Evolutionary conservation across 2,329 filamentous ascomycete genomes (phyloP).

Genomic region (Fusarium clavum): DNA sequence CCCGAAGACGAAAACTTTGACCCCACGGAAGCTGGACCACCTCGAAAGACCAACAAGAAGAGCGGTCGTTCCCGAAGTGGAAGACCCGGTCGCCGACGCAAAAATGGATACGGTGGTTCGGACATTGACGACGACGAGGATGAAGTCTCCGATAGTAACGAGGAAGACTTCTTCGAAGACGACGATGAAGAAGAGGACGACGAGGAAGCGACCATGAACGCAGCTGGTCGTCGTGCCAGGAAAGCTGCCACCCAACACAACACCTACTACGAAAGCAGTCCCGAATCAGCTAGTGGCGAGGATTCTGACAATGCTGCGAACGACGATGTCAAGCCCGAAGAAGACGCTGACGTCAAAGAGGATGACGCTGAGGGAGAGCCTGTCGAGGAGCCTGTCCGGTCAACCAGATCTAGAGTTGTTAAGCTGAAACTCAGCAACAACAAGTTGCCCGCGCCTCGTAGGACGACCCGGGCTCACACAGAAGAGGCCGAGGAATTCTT

Average conservation of each 20-base stretch:
- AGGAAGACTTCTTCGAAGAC: constrained; percentile 61
- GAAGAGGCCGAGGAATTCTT: constrained; percentile 67
- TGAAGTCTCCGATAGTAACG: constrained; percentile 64
- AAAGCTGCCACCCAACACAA: constrained; percentile 59
- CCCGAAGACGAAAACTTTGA: constrained; percentile 75
- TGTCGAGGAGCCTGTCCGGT: constrained; percentile 37
- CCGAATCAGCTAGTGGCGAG: constrained; percentile 41
- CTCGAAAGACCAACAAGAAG: constrained; percentile 58
- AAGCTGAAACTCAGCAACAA: constrained; percentile 58
- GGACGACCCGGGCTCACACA: constrained; percentile 65
- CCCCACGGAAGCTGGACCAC: constrained; percentile 58
- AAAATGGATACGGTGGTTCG: constrained; percentile 65
- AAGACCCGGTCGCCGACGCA: constrained; percentile 52
- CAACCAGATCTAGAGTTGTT: constrained; percentile 55
- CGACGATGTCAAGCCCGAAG: constrained; percentile 45
- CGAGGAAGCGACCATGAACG: constrained; percentile 57
- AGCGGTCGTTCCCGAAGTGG: constrained; percentile 54
- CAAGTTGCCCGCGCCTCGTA: constrained; percentile 53
- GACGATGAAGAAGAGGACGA: constrained; percentile 60
- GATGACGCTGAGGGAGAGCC: constrained; percentile 43
- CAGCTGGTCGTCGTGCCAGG: constrained; percentile 61
- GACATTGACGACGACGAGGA: constrained; percentile 71
- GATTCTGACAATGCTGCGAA: constrained; percentile 45
- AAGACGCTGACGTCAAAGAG: constrained; percentile 46
- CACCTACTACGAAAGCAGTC: constrained; percentile 61